A percentile compares a stretch with the other conserved stretches of the same genome.
Evolutionary conservation across 2,329 filamentous ascomycete species (phyloP).

Genomic region (Magnaporthales sp.): DNA sequence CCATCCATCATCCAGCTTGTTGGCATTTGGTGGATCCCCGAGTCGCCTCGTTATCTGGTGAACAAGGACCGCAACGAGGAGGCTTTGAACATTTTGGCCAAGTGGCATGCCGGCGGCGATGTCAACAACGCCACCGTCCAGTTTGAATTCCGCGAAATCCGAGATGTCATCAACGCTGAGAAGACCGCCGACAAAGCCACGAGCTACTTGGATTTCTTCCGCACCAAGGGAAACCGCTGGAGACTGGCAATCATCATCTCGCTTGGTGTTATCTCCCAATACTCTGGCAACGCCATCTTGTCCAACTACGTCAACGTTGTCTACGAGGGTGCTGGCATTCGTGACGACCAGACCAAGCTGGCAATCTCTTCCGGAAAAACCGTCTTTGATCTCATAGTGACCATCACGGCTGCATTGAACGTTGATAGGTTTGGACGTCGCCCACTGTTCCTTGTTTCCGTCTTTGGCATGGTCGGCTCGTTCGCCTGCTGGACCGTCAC

Average conservation of each 20-base stretch:
- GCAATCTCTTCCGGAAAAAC: constrained; percentile 48
- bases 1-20: constrained; percentile 53
- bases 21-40: constrained; percentile 62
- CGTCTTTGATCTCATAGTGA: constrained; percentile 48
- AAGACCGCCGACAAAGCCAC: constrained; percentile 36
- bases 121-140: constrained; percentile 50
- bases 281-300: constrained; percentile 58
- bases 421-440: constrained; percentile 43
- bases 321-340: constrained; percentile 54
- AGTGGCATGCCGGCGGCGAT: constrained; percentile 53
- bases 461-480: constrained; percentile 34
- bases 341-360: constrained; percentile 44
- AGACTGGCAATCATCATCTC: constrained; percentile 53
- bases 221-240: constrained; percentile 56
- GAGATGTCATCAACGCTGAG: constrained; percentile 52
- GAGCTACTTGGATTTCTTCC: constrained; percentile 52
- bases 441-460: constrained; percentile 42
- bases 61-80: constrained; percentile 49
- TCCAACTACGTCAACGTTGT: constrained; percentile 58
- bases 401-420: constrained; percentile 40
- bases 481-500: constrained; percentile 42
- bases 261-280: constrained; percentile 59
- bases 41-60: constrained; percentile 58
- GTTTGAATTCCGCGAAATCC: constrained; percentile 59
- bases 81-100: constrained; percentile 49